These are phyloP conservation scores for Petrea volubilis DNA, from an alignment of 257 asterid genomes.

Conservation along the genomic window DNA sequence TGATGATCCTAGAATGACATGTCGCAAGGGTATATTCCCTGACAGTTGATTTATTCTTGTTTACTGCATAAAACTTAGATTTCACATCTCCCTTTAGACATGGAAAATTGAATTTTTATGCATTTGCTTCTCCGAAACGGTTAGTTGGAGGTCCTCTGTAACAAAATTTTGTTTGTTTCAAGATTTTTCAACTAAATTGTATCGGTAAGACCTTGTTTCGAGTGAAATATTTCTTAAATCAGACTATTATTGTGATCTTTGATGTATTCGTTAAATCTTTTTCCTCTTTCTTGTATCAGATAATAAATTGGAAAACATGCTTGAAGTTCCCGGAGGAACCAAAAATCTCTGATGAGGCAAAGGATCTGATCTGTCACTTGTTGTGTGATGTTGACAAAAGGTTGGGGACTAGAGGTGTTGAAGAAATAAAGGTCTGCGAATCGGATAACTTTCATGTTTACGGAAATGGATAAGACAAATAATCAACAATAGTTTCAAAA, in stretches of 20 bases:
- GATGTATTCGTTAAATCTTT: neutral
- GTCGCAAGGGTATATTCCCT: constrained; percentile 82
- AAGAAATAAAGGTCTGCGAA: constrained; percentile 80
- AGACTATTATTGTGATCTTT: neutral
- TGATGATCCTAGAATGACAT: constrained; percentile 95
- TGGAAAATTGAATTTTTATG: neutral
- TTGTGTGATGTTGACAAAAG: constrained; percentile 91
- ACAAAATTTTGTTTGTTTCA: neutral
- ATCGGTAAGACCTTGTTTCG: neutral
- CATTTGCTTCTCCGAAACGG: neutral
- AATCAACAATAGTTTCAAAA: too few species aligned
- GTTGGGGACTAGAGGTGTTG: constrained; percentile 90
- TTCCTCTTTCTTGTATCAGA: constrained; percentile 45
- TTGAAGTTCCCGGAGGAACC: constrained; percentile 95
- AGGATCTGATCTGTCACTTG: constrained; percentile 83
- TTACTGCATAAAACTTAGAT: neutral
- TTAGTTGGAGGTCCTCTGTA: neutral
- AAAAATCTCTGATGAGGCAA: constrained; percentile 78
- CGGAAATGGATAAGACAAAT: constrained; percentile 1
- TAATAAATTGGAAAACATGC: constrained; percentile 88
- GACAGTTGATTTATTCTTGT: neutral
- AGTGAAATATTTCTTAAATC: neutral
- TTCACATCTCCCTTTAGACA: neutral
- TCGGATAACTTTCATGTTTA: constrained; percentile 7
- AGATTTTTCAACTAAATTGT: neutral